Evolutionary conservation across 228 moss, liverwort and hornwort species (phyloP).

Genomic region (Sphagnum magellanicum): DNA sequence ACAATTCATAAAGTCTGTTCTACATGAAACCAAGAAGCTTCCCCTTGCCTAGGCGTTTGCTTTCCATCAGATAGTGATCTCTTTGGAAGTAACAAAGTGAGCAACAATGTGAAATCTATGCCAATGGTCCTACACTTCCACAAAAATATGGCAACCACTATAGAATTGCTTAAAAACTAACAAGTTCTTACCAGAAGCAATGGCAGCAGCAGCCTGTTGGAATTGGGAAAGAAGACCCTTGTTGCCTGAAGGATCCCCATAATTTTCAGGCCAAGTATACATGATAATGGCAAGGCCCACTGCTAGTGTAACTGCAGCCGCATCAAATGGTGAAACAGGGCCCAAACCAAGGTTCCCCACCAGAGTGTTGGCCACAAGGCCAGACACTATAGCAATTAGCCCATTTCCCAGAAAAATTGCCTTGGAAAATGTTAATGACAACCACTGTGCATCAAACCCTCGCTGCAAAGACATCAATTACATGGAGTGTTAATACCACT

Average conservation of each 20-base stretch:
- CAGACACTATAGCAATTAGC: constrained; percentile 82
- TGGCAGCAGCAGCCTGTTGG: constrained; percentile 69
- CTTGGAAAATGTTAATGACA: constrained; percentile 94
- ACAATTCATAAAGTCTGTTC: too few relatives aligned
- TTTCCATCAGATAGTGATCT: too few relatives aligned
- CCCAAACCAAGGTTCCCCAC: constrained; percentile 75
- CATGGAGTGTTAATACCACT: neutral
- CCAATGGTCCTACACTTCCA: neutral
- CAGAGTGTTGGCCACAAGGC: constrained; percentile 84
- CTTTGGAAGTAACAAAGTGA: too few relatives aligned
- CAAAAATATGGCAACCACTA: neutral
- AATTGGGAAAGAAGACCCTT: constrained; percentile 72
- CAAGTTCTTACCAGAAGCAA: constrained; percentile 71
- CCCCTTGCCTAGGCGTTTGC: too few relatives aligned
- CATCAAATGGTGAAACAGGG: constrained; percentile 97
- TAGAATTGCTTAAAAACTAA: neutral
- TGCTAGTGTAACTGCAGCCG: constrained; percentile 69
- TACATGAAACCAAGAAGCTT: too few relatives aligned
- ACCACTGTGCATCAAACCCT: constrained; percentile 92
- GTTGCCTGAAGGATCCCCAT: constrained; percentile 86
- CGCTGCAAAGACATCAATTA: constrained; percentile 34
- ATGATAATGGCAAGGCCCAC: constrained; percentile 81
- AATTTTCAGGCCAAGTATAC: constrained; percentile 82
- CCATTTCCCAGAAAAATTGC: constrained; percentile 97
- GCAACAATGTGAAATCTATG: too few relatives aligned